Evolutionary conservation across 768 basidiomycete species (phyloP).

Genomic region (Hygrocybe coccinea): DNA sequence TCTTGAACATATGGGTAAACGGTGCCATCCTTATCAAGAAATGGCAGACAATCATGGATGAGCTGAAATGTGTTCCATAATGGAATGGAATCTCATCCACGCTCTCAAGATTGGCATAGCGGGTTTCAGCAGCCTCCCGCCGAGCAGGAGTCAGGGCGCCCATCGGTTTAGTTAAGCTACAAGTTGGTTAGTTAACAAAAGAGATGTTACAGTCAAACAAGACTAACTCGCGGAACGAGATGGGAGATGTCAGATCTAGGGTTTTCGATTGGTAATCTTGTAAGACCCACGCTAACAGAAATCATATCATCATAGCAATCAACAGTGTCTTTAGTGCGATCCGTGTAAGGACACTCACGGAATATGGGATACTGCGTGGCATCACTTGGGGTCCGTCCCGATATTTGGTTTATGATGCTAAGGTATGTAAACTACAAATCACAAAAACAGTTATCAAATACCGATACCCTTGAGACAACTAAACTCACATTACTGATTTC

Average conservation of each 20-base stretch:
- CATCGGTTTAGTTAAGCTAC: constrained; percentile 82
- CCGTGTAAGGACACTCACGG: constrained; percentile 43
- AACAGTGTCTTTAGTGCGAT: not conserved
- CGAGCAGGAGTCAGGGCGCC: constrained; percentile 77
- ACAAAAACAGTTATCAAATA: not conserved
- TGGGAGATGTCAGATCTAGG: constrained; percentile 58
- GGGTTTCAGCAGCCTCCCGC: constrained; percentile 65
- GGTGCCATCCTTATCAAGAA: constrained; percentile 86
- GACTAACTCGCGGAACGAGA: constrained; percentile 69
- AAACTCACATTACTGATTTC: constrained; percentile 80
- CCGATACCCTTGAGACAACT: not conserved
- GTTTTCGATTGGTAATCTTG: constrained; percentile 73
- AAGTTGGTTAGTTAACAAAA: not conserved
- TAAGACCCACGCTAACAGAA: constrained; percentile 74
- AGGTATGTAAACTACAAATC: constrained; percentile 76
- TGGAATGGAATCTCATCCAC: constrained; percentile 87
- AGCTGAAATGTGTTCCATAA: constrained; percentile 93
- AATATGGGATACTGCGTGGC: constrained; percentile 94
- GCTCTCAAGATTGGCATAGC: constrained; percentile 70
- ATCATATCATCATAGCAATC: not conserved
- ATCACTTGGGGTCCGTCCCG: constrained; percentile 89
- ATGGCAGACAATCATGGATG: constrained; percentile 96
- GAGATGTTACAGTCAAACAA: not conserved
- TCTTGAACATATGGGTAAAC: constrained; percentile 94
- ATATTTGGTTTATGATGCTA: constrained; percentile 84